These are phyloP conservation scores for Rhododendron mucronatum DNA, from an alignment of 148 eudicot species.

Conservation along the genomic window DNA sequence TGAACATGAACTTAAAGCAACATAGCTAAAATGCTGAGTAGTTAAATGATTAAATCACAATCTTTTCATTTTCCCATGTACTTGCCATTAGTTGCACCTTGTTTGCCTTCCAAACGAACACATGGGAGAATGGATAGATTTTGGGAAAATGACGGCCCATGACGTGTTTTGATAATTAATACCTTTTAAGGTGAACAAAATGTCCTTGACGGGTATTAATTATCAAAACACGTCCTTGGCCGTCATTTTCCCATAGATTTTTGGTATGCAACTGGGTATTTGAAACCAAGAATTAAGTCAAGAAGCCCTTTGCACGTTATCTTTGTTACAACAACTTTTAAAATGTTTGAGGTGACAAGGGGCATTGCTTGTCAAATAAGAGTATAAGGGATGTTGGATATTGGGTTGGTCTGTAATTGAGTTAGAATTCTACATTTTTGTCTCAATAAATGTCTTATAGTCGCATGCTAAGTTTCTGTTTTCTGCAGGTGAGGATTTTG, in stretches of 20 bases:
- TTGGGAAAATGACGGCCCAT: too few species aligned
- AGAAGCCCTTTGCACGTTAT: background rate
- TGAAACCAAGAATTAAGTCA: background rate
- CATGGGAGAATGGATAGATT: background rate
- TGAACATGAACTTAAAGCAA: background rate
- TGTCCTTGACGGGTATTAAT: too few species aligned
- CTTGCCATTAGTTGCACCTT: background rate
- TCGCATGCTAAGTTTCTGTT: background rate
- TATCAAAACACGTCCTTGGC: too few species aligned
- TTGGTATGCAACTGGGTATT: background rate
- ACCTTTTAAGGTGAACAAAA: too few species aligned
- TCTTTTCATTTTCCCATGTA: background rate
- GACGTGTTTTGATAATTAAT: too few species aligned
- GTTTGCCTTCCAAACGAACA: background rate
- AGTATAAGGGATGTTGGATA: background rate
- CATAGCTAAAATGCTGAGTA: background rate
- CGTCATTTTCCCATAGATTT: too few species aligned
- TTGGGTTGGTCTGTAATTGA: background rate
- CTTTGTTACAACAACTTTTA: background rate
- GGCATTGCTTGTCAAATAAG: background rate
- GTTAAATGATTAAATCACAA: background rate
- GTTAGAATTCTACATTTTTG: background rate
- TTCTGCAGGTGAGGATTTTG: conserved; percentile 44
- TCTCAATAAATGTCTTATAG: background rate
- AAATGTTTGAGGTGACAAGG: background rate